These are phyloP conservation scores for Spatholobus suberectus DNA, from an alignment of 306 rosid species.

Conservation along the genomic window DNA sequence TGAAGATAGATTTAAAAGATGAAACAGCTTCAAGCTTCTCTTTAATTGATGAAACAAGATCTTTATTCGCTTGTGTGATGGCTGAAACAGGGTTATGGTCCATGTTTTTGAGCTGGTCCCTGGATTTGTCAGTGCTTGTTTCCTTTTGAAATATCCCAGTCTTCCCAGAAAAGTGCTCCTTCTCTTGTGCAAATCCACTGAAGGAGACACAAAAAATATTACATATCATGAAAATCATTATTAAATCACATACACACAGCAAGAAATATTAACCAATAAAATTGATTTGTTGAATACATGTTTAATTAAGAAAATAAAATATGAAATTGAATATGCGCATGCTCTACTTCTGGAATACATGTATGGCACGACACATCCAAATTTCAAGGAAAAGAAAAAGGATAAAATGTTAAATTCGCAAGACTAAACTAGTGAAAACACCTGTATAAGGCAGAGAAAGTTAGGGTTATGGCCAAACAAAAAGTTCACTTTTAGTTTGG, in stretches of 20 bases:
- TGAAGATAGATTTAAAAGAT: constrained; percentile 10
- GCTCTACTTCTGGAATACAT: background rate
- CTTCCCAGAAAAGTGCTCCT: background rate
- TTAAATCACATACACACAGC: background rate
- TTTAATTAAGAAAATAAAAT: background rate
- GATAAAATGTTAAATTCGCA: background rate
- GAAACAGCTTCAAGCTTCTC: background rate
- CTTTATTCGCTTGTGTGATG: background rate
- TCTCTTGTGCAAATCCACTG: background rate
- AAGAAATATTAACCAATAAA: background rate
- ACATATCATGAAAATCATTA: background rate
- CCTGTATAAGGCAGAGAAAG: background rate
- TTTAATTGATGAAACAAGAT: background rate
- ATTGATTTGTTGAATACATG: background rate
- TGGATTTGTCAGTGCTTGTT: background rate
- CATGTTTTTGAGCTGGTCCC: background rate
- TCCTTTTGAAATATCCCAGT: background rate
- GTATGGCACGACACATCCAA: background rate
- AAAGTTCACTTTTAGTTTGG: background rate
- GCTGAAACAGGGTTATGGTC: background rate
- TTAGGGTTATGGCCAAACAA: background rate
- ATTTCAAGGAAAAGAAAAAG: background rate
- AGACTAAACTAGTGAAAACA: background rate
- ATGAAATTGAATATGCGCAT: background rate
- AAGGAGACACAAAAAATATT: background rate